phyloP scores from a whole-genome alignment of 2,329 filamentous ascomycete genomes.

The Diaporthe humulicola region DNA sequence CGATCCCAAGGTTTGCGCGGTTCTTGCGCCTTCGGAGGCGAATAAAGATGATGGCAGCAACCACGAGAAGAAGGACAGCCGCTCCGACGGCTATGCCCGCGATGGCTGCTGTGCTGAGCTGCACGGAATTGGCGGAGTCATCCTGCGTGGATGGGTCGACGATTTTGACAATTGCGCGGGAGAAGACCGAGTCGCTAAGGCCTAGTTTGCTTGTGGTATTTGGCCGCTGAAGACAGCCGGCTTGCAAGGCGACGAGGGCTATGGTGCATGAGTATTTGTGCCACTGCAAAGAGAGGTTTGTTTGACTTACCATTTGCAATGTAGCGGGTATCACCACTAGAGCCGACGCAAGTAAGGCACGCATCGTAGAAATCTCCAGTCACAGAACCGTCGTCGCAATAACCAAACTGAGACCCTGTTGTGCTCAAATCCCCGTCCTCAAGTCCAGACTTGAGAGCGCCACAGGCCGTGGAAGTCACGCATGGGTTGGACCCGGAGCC shows the following conservation, averaged over 20 bases:
- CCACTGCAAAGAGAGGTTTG: background rate
- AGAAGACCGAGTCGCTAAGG: slow-evolving; percentile 62
- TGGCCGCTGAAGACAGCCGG: slow-evolving; percentile 64
- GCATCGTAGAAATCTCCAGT: slow-evolving; percentile 50
- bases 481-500: slow-evolving; percentile 61
- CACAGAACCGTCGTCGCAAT: slow-evolving; percentile 52
- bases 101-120: slow-evolving; percentile 48
- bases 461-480: slow-evolving; percentile 64
- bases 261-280: background rate
- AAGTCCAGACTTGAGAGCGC: slow-evolving; percentile 57
- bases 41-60: slow-evolving; percentile 57
- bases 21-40: slow-evolving; percentile 61
- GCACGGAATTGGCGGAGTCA: background rate
- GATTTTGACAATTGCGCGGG: slow-evolving; percentile 46
- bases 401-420: slow-evolving; percentile 24
- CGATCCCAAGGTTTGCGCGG: slow-evolving; percentile 46
- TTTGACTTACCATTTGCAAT: slow-evolving; percentile 62
- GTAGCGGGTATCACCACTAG: slow-evolving; percentile 56
- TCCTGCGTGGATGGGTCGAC: slow-evolving; percentile 27
- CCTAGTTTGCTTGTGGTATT: slow-evolving; percentile 51
- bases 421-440: slow-evolving; percentile 50
- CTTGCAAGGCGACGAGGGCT: slow-evolving; percentile 66
- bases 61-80: slow-evolving; percentile 51
- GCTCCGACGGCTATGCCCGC: slow-evolving; percentile 58
- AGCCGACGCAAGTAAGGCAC: slow-evolving; percentile 62